Evolutionary conservation across 495 filamentous ascomycete species (phyloP), one percentile per base, ranked within the genome.

Genomic region (Penicilliopsis zonata): DNA sequence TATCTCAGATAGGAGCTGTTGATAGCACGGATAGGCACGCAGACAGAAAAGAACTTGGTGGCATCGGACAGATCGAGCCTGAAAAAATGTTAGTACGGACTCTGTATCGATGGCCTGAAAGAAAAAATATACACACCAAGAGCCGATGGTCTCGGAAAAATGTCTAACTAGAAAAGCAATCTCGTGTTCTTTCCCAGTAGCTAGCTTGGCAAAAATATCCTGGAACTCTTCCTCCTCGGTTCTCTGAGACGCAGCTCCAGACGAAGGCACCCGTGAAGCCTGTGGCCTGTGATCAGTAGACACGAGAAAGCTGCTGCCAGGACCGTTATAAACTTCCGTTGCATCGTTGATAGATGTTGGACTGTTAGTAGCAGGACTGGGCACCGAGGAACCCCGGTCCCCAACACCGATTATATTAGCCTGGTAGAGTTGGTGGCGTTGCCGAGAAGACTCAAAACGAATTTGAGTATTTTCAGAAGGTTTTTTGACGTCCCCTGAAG

Each of bases 31-130:
- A 61, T 53, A 3, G 61, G 61, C 16, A 51, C 53, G 33, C 56
- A 49, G 1, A 54, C 49, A 0, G 47, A 40, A 30, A 63, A 65
- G 36, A 60, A 65, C 13, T 50, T 63, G 6, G 34, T 42, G 4
- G 48, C 39, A 23, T 63, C 61, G 9, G 57, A 57, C 3, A 63
- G 31, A 28, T 65, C 61, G 19, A 65, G 31, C 57, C 60, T 64
- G 28, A 2, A 6, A 4, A 9, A 7, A 18, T 13, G 33, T 54
- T 6, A 52, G 35, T 15, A 18, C 3, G 13, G 15, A 31, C 6
- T 14, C n/a, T n/a, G n/a, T n/a, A n/a, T n/a, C 5, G 18, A 17
- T 31, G n/a, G 7, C 1, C 3, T 10, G 8, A 37, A 31, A 16
- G 21, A 9, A 7, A 6, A 9, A n/a, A n/a, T n/a, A 24, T 4